Percentiles rank a stretch among this genome's conserved stretches.
Evolutionary conservation across 768 basidiomycete species (phyloP).

Genomic region (Tephrocybe sp.): DNA sequence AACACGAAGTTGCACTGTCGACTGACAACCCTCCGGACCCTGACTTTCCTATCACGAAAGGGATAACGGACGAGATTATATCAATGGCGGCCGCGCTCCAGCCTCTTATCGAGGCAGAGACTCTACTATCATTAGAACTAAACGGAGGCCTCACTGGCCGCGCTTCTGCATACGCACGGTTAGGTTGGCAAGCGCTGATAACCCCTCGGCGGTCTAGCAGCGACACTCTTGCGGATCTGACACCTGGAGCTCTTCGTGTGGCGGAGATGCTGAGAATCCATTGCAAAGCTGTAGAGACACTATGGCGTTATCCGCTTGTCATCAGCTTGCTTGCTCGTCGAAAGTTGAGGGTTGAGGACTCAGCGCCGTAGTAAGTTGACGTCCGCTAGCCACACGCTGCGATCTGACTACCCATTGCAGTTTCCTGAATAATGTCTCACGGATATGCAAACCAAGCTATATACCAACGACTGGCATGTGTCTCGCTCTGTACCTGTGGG

Average conservation of each 20-base stretch:
- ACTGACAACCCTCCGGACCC: conserved; percentile 14
- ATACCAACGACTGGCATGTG: conserved; percentile 64
- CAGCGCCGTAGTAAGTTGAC: conserved; percentile 71
- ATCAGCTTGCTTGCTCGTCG: conserved; percentile 52
- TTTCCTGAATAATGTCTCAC: conserved; percentile 62
- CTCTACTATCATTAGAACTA: conserved; percentile 8
- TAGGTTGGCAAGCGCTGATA: conserved; percentile 17
- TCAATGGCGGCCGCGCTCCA: conserved; percentile 3
- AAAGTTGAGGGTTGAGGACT: conserved; percentile 70
- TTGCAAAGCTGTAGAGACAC: conserved; percentile 51
- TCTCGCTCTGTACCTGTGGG: conserved; percentile 10
- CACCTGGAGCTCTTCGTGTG: conserved; percentile 25
- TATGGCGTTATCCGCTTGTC: conserved; percentile 72
- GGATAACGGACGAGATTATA: conserved; percentile 8
- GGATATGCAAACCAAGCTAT: conserved; percentile 69
- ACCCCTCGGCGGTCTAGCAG: conserved; percentile 8
- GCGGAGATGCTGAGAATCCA: conserved; percentile 48
- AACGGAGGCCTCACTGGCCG: conserved; percentile 18
- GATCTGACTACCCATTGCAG: conserved; percentile 35
- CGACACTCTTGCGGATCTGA: conserved; percentile 9
- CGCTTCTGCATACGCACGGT: conserved; percentile 13
- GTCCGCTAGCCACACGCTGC: background rate
- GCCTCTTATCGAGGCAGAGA: conserved; percentile 15
- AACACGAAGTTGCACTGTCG: conserved; percentile 8
- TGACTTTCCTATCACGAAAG: conserved; percentile 12